Conservation (phyloP, 2,329 filamentous ascomycete species). For the Colletotrichum higginsianum region DNA sequence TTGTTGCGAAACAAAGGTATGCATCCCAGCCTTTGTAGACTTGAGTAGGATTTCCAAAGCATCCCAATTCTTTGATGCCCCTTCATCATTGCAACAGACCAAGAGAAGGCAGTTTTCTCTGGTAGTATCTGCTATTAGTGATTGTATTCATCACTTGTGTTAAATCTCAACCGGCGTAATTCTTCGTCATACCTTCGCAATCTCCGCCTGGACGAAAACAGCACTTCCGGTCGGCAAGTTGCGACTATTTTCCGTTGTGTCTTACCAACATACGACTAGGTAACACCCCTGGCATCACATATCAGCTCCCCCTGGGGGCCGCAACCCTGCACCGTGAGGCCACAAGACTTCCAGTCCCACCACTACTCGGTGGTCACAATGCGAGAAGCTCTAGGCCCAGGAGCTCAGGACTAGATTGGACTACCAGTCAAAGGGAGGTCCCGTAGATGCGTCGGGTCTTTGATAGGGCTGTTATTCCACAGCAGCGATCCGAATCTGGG, state of each 20-base stretch:
- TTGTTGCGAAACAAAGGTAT: neutral
- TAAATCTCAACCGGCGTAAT: neutral
- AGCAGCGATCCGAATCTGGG: conserved; percentile 19
- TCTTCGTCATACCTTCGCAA: neutral
- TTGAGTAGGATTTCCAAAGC: neutral
- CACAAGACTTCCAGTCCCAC: neutral
- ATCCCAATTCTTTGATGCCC: neutral
- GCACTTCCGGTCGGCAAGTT: neutral
- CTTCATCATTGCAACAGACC: neutral
- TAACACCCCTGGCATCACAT: neutral
- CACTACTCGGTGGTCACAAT: neutral
- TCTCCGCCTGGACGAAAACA: too few relatives aligned
- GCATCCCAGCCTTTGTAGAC: neutral
- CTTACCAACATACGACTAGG: neutral
- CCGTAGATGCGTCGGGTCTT: neutral
- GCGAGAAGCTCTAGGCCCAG: neutral
- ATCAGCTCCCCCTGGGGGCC: neutral
- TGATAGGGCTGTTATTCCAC: conserved; percentile 9
- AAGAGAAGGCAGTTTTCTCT: neutral
- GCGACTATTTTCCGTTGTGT: neutral
- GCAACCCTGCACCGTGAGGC: neutral
- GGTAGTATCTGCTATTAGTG: neutral
- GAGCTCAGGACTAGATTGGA: neutral
- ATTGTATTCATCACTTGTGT: too few relatives aligned
- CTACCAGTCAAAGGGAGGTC: neutral